Evolutionary conservation across 768 basidiomycete genomes (phyloP), one percentile per base, ranked within the genome.

Genomic region (Candolleomyces eurysporus): DNA sequence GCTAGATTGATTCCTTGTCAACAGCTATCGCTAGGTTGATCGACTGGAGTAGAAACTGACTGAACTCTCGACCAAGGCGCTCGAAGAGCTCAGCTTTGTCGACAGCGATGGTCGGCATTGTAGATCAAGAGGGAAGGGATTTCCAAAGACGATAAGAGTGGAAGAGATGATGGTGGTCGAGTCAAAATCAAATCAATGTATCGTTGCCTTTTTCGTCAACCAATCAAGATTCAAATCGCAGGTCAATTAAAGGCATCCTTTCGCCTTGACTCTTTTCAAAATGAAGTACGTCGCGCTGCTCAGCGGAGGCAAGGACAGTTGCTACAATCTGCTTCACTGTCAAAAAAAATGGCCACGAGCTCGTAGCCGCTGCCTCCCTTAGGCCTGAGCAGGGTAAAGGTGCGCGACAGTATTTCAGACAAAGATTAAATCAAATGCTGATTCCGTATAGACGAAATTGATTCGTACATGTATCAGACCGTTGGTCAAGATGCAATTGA

Each of bases 381-480:
- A 82, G 91, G 11, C 97, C 97, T 21, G 85, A 82, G 64, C 76
- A 81, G 61, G 96, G 94, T 67, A 91, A 89, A 86, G 96, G 96
- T 95, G 66, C 57, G 61, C 65, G 57, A 62, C 58, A 60, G 45
- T 48, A 60, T 69, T 64, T 58, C 58, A 14, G 31, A 21, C 7
- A 36, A 2, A 31, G 40, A 4, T 6, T 1, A 17, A 31, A 49
- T 32, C 17, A 21, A 48, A 22, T 36, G 65, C 65, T 61, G 65
- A 67, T 59, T 62, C 48, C 60, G 58, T 48, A n/a, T 73, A 97
- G 97, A 98, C 80, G 97, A 99, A 79, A 85, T 98, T 68, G 96
- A 99, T 74, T 98, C 96, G 22, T 98, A 94, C 77, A 81, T 99
- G 73, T 99, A 98, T 74, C 97, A 99, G 73, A 98, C 96, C n/a